These are phyloP conservation scores for Ceratobasidium sp. DNA, from an alignment of 1,284 basidiomycete genomes.

Conservation along the genomic window DNA sequence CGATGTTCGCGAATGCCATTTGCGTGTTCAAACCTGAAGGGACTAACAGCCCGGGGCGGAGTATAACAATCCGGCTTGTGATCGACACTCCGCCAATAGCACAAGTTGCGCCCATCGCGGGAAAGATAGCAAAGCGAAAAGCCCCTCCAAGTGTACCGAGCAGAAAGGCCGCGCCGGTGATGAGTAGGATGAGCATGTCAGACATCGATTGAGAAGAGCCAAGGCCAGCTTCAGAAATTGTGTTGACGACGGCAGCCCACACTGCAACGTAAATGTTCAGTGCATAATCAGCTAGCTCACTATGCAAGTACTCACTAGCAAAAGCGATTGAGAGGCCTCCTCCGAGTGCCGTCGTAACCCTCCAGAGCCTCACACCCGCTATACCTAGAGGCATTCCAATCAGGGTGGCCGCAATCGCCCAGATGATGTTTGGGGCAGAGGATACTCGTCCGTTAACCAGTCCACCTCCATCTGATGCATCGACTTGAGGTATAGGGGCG, in stretches of 20 bases:
- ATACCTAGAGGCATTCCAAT: slow-evolving; percentile 31
- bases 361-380: slow-evolving; percentile 36
- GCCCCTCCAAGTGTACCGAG: slow-evolving; percentile 33
- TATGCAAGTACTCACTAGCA: slow-evolving; percentile 29
- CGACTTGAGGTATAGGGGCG: slow-evolving; percentile 37
- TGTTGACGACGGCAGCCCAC: slow-evolving; percentile 35
- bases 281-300: not conserved
- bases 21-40: slow-evolving; percentile 33
- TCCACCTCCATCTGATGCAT: slow-evolving; percentile 38
- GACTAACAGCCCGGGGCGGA: slow-evolving; percentile 39
- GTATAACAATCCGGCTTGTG: slow-evolving; percentile 20
- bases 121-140: slow-evolving; percentile 19
- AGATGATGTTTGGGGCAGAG: slow-evolving; percentile 40
- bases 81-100: slow-evolving; percentile 35
- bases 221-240: slow-evolving; percentile 39
- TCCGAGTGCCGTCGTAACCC: slow-evolving; percentile 38
- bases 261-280: not conserved
- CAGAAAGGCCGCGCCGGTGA: slow-evolving; percentile 37
- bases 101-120: slow-evolving; percentile 31
- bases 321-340: slow-evolving; percentile 31
- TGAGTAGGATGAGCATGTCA: slow-evolving; percentile 37
- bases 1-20: slow-evolving; percentile 37
- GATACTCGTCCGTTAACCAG: slow-evolving; percentile 25
- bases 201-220: slow-evolving; percentile 41
- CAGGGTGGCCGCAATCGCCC: slow-evolving; percentile 28